Conservation (phyloP, 257 asterid species). For the Fraxinus cuspidata region DNA sequence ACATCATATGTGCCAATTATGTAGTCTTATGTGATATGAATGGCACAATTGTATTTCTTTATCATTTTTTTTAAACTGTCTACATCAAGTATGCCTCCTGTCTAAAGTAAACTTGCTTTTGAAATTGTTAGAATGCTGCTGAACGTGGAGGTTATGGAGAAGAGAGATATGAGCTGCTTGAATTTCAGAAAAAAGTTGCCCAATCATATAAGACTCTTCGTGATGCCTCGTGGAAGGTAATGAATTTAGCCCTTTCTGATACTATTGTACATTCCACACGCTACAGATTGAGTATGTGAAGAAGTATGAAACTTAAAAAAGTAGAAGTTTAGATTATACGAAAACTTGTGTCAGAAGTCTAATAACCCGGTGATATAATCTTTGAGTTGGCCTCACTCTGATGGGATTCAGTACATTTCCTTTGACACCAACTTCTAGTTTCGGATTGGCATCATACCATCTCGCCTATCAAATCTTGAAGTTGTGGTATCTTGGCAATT, state of each 20-base stretch:
- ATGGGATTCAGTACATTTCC: not conserved
- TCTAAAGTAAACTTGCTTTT: conserved; percentile 6
- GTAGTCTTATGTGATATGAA: not conserved
- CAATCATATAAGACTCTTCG: conserved; percentile 50
- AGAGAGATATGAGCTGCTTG: conserved; percentile 92
- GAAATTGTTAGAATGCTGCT: conserved; percentile 69
- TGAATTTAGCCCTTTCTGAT: conserved; percentile 7
- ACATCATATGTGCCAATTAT: conserved; percentile 12
- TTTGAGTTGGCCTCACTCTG: not conserved
- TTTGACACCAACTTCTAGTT: not conserved
- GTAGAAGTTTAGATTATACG: not conserved
- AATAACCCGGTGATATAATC: not conserved
- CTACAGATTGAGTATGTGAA: not conserved
- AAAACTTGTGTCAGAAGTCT: not conserved
- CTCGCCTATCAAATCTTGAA: not conserved
- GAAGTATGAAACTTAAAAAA: not conserved
- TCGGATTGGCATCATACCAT: not conserved
- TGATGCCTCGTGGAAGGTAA: conserved; percentile 91
- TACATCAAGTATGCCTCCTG: conserved; percentile 4
- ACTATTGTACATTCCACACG: not conserved
- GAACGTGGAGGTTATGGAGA: conserved; percentile 97
- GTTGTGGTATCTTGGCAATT: not conserved
- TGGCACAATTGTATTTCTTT: not conserved
- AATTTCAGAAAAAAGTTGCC: conserved; percentile 85
- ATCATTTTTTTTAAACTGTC: not conserved